These are phyloP conservation scores for Lentinula novae-zelandiae DNA, from an alignment of 1,284 basidiomycete species.

Conservation along the genomic window DNA sequence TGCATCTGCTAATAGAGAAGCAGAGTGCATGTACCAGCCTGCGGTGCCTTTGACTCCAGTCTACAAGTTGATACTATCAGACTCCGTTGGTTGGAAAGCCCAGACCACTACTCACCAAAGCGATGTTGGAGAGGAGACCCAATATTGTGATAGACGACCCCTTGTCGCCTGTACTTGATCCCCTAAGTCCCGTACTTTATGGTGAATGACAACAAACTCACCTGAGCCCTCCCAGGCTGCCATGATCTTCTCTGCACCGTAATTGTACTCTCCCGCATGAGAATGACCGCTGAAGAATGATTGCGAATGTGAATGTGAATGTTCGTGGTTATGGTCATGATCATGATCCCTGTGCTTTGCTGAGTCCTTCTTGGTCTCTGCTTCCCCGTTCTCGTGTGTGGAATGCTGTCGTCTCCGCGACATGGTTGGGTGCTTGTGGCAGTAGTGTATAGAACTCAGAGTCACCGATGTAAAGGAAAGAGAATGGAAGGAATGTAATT, in stretches of 20 bases:
- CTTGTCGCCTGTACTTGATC: conserved; percentile 53
- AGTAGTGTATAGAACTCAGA: neutral
- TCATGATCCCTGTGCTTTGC: conserved; percentile 20
- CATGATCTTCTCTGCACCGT: conserved; percentile 71
- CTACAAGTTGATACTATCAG: neutral
- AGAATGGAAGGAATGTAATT: conserved; percentile 16
- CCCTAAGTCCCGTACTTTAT: no score
- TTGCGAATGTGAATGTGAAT: conserved; percentile 35
- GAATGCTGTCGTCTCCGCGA: conserved; percentile 30
- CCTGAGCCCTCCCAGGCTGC: conserved; percentile 66
- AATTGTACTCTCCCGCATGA: conserved; percentile 64
- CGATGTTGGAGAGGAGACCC: conserved; percentile 85
- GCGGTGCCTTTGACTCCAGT: conserved; percentile 84
- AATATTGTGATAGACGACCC: conserved; percentile 84
- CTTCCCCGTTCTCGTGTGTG: conserved; percentile 19
- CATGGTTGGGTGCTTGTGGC: conserved; percentile 23
- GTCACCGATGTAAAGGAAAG: conserved; percentile 2
- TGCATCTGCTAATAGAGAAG: conserved; percentile 90
- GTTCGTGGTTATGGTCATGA: conserved; percentile 18
- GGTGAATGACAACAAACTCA: conserved; percentile 29
- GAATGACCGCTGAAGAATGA: conserved; percentile 55
- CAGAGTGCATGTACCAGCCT: conserved; percentile 86
- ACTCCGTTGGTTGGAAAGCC: neutral
- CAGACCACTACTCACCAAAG: conserved; percentile 33
- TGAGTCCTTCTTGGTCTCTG: conserved; percentile 11